Evolutionary conservation across 2,329 filamentous ascomycete species (phyloP), one percentile per base, ranked within the genome.

Genomic region (Magnaporthiopsis rhizophila): DNA sequence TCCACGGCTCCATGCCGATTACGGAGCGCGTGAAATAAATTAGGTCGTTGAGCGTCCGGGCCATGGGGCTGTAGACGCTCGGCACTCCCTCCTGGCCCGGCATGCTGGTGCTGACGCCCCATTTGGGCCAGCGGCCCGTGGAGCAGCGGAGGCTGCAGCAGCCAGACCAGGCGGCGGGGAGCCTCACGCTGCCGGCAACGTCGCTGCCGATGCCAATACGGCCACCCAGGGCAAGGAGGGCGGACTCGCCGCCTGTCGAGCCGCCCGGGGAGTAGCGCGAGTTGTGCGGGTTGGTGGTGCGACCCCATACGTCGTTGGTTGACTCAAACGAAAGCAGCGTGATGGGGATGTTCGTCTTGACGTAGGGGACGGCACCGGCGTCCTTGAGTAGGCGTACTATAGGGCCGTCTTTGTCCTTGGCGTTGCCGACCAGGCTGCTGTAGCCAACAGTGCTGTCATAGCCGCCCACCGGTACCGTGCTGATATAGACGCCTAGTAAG

Each of bases 61-160:
- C 86, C 94, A 98, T 97, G 6, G 93, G 93, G 65, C 90, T 94
- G 77, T 93, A 97, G 26, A 97, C 92, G 67, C 89, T 91, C 0
- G 91, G 87, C 38, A 97, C 87, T 0, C 92, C 93, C 73, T 97
- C 94, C 73, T 97, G 92, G 0, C 94, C 94, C 0, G 90, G 87
- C 92, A 97, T 97, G 70, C 89, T 93, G 0, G 93, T 97, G 66
- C 85, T 85, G 73, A 92, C 87, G 12, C 92, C 92, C 58, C 86
- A 83, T 75, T 96, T 96, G 1, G 92, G 91, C 92, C 93, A 97
- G 61, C 93, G 84, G 1, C 94, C 93, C 1, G 91, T 96, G 3
- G 90, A 93, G 77, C 93, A 97, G 50, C 90, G 86, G 30, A 97
- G 78, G 24, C 89, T 89, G 75, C 96, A 97, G 73, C 94, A 91